phyloP scores from a whole-genome alignment of 371 early-diverging fungal genomes.

The Mucor circinelloides region DNA sequence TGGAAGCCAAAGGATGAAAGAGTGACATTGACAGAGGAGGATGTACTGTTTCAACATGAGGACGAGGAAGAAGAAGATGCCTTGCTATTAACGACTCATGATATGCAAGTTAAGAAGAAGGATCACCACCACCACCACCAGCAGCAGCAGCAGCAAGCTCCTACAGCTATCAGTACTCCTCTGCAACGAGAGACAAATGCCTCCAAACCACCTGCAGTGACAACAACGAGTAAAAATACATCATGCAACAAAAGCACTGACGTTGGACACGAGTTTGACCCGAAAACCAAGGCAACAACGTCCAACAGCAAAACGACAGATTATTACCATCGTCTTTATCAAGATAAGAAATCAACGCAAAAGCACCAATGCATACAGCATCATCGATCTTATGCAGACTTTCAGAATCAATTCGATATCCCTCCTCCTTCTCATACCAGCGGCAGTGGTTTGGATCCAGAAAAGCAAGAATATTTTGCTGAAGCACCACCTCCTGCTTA shows the following conservation, averaged over 20 bases:
- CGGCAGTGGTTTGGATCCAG: neutral
- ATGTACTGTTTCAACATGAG: conserved; percentile 1
- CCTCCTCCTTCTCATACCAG: neutral
- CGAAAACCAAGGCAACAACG: neutral
- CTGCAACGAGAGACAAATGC: neutral
- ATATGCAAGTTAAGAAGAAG: neutral
- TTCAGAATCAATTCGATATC: conserved; percentile 13
- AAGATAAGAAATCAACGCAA: neutral
- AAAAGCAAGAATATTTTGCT: conserved; percentile 3
- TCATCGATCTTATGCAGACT: conserved; percentile 24
- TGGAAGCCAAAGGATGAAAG: conserved; percentile 14
- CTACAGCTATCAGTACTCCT: neutral
- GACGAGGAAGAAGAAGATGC: conserved; percentile 12
- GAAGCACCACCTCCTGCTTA: conserved; percentile 6
- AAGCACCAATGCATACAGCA: neutral
- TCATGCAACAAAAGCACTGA: neutral
- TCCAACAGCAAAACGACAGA: neutral
- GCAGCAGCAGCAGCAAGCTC: neutral
- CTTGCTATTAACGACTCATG: neutral
- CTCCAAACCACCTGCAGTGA: neutral
- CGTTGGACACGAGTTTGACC: neutral
- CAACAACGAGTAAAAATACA: neutral
- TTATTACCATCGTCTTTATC: conserved; percentile 20
- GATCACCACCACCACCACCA: neutral
- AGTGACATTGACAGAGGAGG: conserved; percentile 1